phyloP scores from a whole-genome alignment of 2,329 filamentous ascomycete genomes.

The Lasiodiplodia citricola region DNA sequence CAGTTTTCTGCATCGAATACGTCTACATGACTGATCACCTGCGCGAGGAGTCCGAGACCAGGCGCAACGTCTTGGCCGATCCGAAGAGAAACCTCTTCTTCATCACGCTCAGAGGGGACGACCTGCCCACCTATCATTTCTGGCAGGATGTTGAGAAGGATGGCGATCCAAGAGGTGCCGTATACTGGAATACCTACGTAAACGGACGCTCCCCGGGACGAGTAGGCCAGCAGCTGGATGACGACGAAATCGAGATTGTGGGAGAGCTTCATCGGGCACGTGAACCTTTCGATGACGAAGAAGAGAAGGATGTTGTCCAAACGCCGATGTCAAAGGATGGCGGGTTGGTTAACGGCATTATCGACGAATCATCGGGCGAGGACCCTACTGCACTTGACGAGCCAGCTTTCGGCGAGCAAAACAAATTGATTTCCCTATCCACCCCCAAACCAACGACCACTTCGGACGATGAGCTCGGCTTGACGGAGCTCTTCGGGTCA shows the following conservation, averaged over 20 bases:
- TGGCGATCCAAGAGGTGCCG: neutral
- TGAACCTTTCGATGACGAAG: neutral
- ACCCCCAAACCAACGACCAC: neutral
- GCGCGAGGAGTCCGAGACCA: neutral
- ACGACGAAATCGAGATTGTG: neutral
- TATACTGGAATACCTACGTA: neutral
- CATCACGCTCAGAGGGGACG: neutral
- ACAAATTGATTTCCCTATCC: neutral
- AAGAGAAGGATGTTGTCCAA: neutral
- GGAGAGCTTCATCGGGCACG: neutral
- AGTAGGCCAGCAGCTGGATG: neutral
- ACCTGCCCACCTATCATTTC: conserved; percentile 18
- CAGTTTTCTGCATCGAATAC: neutral
- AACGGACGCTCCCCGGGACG: neutral
- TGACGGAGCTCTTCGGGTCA: too few species aligned
- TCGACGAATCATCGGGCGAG: too few species aligned
- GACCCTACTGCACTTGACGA: too few species aligned
- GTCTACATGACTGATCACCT: conserved; percentile 8
- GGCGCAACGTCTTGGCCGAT: neutral
- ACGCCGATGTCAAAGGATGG: too few species aligned
- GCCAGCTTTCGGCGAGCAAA: neutral
- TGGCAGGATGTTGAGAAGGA: conserved; percentile 16
- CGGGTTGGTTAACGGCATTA: too few species aligned
- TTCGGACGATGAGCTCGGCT: neutral
- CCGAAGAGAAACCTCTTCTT: conserved; percentile 18